These are phyloP conservation scores for Sambucus nigra DNA, from an alignment of 129 eudicot species.

Conservation along the genomic window DNA sequence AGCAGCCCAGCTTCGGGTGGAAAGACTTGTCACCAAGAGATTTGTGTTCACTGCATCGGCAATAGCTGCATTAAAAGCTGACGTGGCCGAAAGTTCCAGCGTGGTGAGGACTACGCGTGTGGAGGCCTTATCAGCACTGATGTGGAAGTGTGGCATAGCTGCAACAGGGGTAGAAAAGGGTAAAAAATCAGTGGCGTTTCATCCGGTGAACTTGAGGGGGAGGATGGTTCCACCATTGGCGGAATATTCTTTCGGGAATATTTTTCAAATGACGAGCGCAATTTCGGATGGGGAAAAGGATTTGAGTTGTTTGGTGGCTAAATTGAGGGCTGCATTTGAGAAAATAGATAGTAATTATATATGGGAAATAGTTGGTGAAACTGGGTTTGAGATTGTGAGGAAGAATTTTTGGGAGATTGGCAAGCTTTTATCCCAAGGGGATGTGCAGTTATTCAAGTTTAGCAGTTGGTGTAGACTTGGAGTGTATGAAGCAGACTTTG, in stretches of 20 bases:
- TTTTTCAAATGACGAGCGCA: slow-evolving; percentile 31
- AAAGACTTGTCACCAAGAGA: slow-evolving; percentile 4
- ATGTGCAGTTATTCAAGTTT: slow-evolving; percentile 27
- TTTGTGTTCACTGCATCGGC: slow-evolving; percentile 14
- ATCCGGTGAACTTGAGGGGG: slow-evolving; percentile 35
- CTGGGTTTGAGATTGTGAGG: slow-evolving; percentile 31
- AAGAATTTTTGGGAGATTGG: slow-evolving; percentile 25
- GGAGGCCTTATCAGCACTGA: slow-evolving; percentile 12
- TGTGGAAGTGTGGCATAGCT: slow-evolving; percentile 14
- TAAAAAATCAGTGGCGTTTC: slow-evolving; percentile 8
- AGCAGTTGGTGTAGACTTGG: slow-evolving; percentile 38
- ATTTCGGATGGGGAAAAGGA: slow-evolving; percentile 4
- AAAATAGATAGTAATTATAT: slow-evolving; percentile 16
- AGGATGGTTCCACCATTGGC: slow-evolving; percentile 24
- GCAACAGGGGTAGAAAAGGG: background rate
- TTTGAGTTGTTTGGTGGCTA: slow-evolving; percentile 19
- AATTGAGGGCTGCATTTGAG: slow-evolving; percentile 25
- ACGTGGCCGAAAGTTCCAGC: background rate
- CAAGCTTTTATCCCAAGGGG: slow-evolving; percentile 12
- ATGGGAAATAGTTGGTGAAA: slow-evolving; percentile 20
- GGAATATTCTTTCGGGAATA: slow-evolving; percentile 40
- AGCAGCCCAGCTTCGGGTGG: slow-evolving; percentile 4
- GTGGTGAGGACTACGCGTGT: slow-evolving; percentile 9
- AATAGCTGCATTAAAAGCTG: background rate
- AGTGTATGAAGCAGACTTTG: slow-evolving; percentile 36